Conservation (phyloP, 805 yeast genomes). For the Kazachstania taianensis region DNA sequence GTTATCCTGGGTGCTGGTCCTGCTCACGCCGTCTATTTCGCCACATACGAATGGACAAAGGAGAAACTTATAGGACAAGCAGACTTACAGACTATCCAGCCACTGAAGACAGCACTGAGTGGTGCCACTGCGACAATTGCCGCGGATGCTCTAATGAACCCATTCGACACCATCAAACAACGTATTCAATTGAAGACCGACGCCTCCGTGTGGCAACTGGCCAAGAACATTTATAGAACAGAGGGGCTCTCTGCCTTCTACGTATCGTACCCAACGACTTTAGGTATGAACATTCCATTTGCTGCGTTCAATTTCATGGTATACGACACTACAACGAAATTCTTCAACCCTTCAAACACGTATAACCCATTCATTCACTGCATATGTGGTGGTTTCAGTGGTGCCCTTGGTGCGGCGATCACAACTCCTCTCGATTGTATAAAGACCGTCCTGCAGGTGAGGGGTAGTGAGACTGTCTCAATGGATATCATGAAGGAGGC, state of each 20-base stretch:
- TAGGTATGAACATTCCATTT: constrained; percentile 86
- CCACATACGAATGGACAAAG: constrained; percentile 77
- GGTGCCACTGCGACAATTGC: constrained; percentile 91
- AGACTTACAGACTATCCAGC: constrained; percentile 42
- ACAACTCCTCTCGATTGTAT: constrained; percentile 93
- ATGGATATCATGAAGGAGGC: constrained; percentile 37
- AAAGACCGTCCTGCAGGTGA: constrained; percentile 83
- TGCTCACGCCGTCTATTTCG: constrained; percentile 92
- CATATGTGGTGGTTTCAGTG: constrained; percentile 86
- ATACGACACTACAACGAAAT: constrained; percentile 72
- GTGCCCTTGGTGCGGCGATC: constrained; percentile 88
- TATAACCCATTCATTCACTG: constrained; percentile 91
- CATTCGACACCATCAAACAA: constrained; percentile 91
- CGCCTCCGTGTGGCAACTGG: constrained; percentile 19
- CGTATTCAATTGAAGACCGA: constrained; percentile 65
- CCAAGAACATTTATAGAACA: constrained; percentile 37
- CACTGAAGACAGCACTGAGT: constrained; percentile 72
- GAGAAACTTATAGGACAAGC: constrained; percentile 28
- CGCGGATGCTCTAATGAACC: constrained; percentile 93
- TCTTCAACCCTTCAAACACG: constrained; percentile 63
- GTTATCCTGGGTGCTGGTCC: constrained; percentile 98
- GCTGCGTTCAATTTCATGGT: constrained; percentile 90
- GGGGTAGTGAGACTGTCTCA: constrained; percentile 40
- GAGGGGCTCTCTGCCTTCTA: constrained; percentile 80
- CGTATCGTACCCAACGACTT: constrained; percentile 88